A percentile compares a stretch with the other conserved stretches of the same genome.
Evolutionary conservation across 2,329 filamentous ascomycete species (phyloP).

Genomic region (Alternaria gansuensis): DNA sequence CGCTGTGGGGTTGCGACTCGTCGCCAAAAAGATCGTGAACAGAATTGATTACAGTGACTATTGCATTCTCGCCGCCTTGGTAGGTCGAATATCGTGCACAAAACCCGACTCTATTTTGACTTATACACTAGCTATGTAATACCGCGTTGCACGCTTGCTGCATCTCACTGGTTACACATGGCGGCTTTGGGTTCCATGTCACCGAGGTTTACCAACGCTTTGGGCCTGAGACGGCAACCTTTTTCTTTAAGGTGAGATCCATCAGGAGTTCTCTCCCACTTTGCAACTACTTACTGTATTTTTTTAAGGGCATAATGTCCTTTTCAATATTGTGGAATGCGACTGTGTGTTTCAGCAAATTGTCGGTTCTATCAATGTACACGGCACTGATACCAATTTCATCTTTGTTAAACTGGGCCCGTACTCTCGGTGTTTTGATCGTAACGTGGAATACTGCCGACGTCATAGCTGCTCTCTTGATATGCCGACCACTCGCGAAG

Average conservation of each 20-base stretch:
- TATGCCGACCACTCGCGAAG: conserved; percentile 29
- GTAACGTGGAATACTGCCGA: conserved; percentile 25
- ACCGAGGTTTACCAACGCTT: conserved; percentile 28
- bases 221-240: conserved; percentile 24
- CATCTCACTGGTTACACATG: conserved; percentile 29
- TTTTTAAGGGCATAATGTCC: conserved; percentile 25
- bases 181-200: conserved; percentile 34
- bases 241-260: conserved; percentile 33
- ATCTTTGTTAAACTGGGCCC: conserved; percentile 23
- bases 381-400: conserved; percentile 23
- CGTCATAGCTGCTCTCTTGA: conserved; percentile 27
- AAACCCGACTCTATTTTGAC: background rate
- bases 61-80: conserved; percentile 24
- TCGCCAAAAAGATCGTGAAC: conserved; percentile 19
- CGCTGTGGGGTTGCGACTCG: conserved; percentile 20
- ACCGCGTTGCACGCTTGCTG: conserved; percentile 28
- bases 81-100: background rate
- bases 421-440: conserved; percentile 20
- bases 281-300: background rate
- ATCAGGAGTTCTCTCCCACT: no score
- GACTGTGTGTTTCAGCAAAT: conserved; percentile 31
- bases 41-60: conserved; percentile 29
- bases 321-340: conserved; percentile 35
- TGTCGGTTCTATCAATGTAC: conserved; percentile 36
- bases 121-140: conserved; percentile 24